These are phyloP conservation scores for Gloeophyllum trabeum DNA, from an alignment of 768 basidiomycete genomes.

Conservation along the genomic window DNA sequence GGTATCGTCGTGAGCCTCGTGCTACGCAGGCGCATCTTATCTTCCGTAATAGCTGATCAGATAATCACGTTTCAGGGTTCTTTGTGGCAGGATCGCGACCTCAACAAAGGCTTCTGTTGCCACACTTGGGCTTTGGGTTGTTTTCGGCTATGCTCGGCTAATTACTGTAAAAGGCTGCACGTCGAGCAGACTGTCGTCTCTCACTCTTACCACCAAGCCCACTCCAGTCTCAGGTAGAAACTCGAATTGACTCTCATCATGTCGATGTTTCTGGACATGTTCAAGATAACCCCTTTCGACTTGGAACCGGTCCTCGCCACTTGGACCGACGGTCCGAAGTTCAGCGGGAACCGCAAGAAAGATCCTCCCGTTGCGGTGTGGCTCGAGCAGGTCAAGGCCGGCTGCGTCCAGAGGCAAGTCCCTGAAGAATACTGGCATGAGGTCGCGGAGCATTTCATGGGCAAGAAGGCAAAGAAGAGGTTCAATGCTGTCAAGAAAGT, in stretches of 20 bases:
- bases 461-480: slow-evolving; percentile 53
- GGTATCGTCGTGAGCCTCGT: too few relatives aligned
- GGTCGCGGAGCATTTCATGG: slow-evolving; percentile 69
- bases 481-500: slow-evolving; percentile 65
- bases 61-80: too few relatives aligned
- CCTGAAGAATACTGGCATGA: slow-evolving; percentile 81
- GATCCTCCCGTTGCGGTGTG: slow-evolving; percentile 63
- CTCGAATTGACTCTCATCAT: too few relatives aligned
- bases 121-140: too few relatives aligned
- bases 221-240: too few relatives aligned
- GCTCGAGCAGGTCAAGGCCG: slow-evolving; percentile 59
- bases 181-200: neutral
- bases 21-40: too few relatives aligned
- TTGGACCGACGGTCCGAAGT: slow-evolving; percentile 59
- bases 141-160: too few relatives aligned
- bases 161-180: too few relatives aligned
- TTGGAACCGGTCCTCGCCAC: slow-evolving; percentile 53
- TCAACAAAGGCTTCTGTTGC: too few relatives aligned
- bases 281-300: slow-evolving; percentile 73
- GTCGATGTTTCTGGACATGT: slow-evolving; percentile 51
- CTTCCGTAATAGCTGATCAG: too few relatives aligned
- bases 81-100: too few relatives aligned
- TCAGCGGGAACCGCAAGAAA: slow-evolving; percentile 57
- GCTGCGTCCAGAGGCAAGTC: slow-evolving; percentile 59
- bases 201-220: neutral